A percentile compares a stretch with the other conserved stretches of the same genome.
phyloP scores from a whole-genome alignment of 306 rosid species.

The Ochetophila trinervis region DNA sequence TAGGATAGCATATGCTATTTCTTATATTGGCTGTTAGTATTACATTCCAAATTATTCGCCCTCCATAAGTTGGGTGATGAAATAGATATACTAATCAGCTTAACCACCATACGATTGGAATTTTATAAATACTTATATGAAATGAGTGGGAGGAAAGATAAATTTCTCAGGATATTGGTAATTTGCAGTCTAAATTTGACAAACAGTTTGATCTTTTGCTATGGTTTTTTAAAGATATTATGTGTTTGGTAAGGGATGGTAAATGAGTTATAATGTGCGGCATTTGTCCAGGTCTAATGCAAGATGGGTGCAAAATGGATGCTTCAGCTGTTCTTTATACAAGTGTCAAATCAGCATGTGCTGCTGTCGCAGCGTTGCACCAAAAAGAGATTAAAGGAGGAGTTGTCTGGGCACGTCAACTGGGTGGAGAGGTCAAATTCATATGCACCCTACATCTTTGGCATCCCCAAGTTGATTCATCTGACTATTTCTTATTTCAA shows the following conservation, averaged over 20 bases:
- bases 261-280: constrained; percentile 14
- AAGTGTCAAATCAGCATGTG: constrained; percentile 89
- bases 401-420: constrained; percentile 87
- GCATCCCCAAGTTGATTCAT: neutral
- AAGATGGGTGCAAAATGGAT: constrained; percentile 85
- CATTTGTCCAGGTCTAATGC: constrained; percentile 65
- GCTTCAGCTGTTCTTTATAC: constrained; percentile 82
- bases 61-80: too few relatives aligned
- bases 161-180: too few relatives aligned
- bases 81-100: too few relatives aligned
- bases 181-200: too few relatives aligned
- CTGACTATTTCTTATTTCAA: neutral
- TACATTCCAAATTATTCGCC: too few relatives aligned
- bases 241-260: constrained; percentile 15
- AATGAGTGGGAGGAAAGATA: too few relatives aligned
- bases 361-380: constrained; percentile 72
- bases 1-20: too few relatives aligned
- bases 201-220: neutral
- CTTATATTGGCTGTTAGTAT: too few relatives aligned
- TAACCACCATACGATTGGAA: too few relatives aligned
- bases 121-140: too few relatives aligned
- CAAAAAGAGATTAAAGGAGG: constrained; percentile 66
- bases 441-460: constrained; percentile 4
- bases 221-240: neutral
- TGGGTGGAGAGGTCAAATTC: constrained; percentile 88